Conservation (phyloP, 2,329 filamentous ascomycete genomes). For the Pochonia chlamydosporia region DNA sequence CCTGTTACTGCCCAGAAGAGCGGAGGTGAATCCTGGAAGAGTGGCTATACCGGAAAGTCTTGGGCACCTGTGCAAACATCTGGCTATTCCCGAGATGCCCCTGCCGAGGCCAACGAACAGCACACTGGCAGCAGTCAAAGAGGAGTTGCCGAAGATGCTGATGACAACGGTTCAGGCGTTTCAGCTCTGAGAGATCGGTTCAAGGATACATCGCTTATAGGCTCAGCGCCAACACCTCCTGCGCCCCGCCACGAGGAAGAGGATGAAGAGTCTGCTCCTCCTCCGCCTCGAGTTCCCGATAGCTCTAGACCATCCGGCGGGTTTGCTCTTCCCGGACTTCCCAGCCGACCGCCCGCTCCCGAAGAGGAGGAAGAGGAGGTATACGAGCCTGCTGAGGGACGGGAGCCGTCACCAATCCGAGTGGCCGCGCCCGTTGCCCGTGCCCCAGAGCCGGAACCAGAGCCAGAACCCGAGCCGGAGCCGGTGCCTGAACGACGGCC, state of each 20-base stretch:
- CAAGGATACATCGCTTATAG: constrained; percentile 68
- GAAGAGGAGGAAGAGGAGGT: constrained; percentile 49
- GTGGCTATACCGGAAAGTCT: constrained; percentile 81
- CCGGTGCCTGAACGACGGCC: constrained; percentile 43
- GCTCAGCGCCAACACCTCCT: constrained; percentile 35
- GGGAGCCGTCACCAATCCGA: constrained; percentile 69
- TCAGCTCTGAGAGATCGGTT: constrained; percentile 77
- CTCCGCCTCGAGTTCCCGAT: constrained; percentile 45
- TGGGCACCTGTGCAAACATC: constrained; percentile 78
- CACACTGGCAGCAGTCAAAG: constrained; percentile 48
- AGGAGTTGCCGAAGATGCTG: constrained; percentile 42
- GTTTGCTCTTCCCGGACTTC: constrained; percentile 73
- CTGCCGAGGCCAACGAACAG: constrained; percentile 42
- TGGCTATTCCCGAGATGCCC: constrained; percentile 56
- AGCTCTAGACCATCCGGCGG: constrained; percentile 67
- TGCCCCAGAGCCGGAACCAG: constrained; percentile 44
- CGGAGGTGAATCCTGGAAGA: constrained; percentile 77
- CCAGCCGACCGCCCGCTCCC: constrained; percentile 50
- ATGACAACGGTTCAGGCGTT: constrained; percentile 58
- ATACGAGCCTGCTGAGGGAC: constrained; percentile 32
- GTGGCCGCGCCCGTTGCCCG: constrained; percentile 81
- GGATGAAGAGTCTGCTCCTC: constrained; percentile 40
- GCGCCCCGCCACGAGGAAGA: constrained; percentile 27
- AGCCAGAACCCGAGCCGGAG: constrained; percentile 43
- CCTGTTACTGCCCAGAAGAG: constrained; percentile 64